Evolutionary conservation across 805 yeast genomes (phyloP).

Genomic region (Wickerhamomyces tratensis): DNA sequence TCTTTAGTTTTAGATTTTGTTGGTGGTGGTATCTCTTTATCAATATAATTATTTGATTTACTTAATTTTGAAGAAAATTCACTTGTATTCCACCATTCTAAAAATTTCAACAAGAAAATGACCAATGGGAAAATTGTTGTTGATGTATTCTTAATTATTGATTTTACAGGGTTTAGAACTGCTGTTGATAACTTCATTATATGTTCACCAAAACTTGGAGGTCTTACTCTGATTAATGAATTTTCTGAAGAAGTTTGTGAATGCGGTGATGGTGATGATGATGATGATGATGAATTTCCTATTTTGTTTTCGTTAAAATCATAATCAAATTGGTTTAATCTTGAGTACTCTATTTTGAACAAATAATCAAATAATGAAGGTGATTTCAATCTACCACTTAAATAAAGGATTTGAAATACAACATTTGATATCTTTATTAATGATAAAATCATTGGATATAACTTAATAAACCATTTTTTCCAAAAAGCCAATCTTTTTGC

Average conservation of each 20-base stretch:
- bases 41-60: slow-evolving; percentile 34
- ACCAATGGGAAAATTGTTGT: slow-evolving; percentile 64
- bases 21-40: slow-evolving; percentile 40
- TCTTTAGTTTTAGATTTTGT: slow-evolving; percentile 3
- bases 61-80: slow-evolving; percentile 55
- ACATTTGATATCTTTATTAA: slow-evolving; percentile 39
- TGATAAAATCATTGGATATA: slow-evolving; percentile 53
- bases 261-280: neutral
- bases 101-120: slow-evolving; percentile 69
- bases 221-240: slow-evolving; percentile 5
- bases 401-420: slow-evolving; percentile 48
- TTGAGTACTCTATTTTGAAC: slow-evolving; percentile 53
- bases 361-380: slow-evolving; percentile 54
- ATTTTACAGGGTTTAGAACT: slow-evolving; percentile 9
- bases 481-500: slow-evolving; percentile 16
- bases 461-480: slow-evolving; percentile 36
- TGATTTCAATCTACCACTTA: slow-evolving; percentile 57
- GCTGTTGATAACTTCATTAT: slow-evolving; percentile 2
- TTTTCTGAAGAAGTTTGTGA: neutral
- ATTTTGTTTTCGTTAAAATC: slow-evolving; percentile 11
- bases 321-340: slow-evolving; percentile 19
- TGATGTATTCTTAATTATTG: slow-evolving; percentile 11
- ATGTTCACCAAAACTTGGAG: slow-evolving; percentile 18
- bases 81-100: slow-evolving; percentile 90
- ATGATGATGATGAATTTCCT: neutral